Base-by-base conservation (phyloP, 208 protist species). In the Acanthamoeba lenticulata region DNA sequence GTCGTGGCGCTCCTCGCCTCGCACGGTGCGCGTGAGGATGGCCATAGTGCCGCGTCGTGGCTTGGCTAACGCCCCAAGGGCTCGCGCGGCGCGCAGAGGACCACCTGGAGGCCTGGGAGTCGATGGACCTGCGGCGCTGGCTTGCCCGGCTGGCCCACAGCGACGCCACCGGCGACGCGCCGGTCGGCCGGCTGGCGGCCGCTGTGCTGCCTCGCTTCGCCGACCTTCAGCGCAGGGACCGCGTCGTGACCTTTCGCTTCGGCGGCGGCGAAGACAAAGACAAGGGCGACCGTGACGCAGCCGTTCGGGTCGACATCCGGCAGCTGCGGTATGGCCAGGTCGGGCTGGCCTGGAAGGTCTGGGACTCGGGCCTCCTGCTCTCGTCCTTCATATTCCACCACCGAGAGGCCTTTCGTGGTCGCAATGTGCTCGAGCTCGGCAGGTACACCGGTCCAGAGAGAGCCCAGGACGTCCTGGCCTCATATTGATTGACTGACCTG, bases 351-450 rank as follows among this genome's bases (percentile, higher is more conserved):
- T 85, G 74, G 74, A 85, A 85, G 32, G 44, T 85, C 15, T 85
- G 74, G 74, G 74, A 85, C n/a, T 85, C 74, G 24, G 74, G 74
- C 42, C 74, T 85, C 2, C 44, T 85, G 44, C 74, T 85, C 21
- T 85, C 74, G 0, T 85, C 74, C 3, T 85, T 85, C 44, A 85
- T 85, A 19, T 85, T 55, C 44, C 74, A 42, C 27, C 74, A 85
- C 74, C 36, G 74, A 13, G 74, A 85, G 7, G 17, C 32, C 7
- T 85, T 85, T 21, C 36, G 42, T 1, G 74, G 74, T 42, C 24
- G 34, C 5, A 27, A 21, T 1, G 74, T 85, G 74, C 74, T 85
- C 27, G 74, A 85, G 74, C n/a, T 85, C 13, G 74, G 74, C 74
- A 74, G 65, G 65, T 74, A 67, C n/a, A 21, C 57, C n/a, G n/a